These are phyloP conservation scores for Drosera capensis DNA, from an alignment of 148 eudicot genomes.

Conservation along the genomic window DNA sequence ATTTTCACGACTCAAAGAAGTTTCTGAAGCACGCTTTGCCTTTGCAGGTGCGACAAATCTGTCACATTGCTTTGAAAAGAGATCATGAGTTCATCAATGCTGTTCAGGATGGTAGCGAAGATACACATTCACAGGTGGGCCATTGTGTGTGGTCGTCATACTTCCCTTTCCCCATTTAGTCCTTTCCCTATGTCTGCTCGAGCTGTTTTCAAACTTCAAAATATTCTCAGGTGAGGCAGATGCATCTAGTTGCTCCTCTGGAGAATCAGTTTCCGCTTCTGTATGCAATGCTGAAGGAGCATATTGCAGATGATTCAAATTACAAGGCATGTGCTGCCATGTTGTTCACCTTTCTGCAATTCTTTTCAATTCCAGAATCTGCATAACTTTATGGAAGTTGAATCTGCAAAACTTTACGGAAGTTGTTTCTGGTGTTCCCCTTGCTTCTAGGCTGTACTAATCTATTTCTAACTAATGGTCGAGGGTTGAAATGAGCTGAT, in stretches of 20 bases:
- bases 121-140: constrained; percentile 76
- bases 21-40: constrained; percentile 3
- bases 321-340: constrained; percentile 58
- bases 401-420: not conserved
- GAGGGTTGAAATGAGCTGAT: not conserved
- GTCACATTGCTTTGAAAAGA: constrained; percentile 77
- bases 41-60: constrained; percentile 75
- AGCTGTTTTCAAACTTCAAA: not conserved
- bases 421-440: not conserved
- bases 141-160: constrained; percentile 11
- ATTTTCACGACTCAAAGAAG: no score
- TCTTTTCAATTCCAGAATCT: not conserved
- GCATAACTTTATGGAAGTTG: not conserved
- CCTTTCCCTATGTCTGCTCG: not conserved
- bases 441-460: not conserved
- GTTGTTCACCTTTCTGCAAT: not conserved
- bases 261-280: constrained; percentile 69
- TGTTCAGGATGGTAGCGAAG: constrained; percentile 67
- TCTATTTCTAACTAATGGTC: no score
- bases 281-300: constrained; percentile 69
- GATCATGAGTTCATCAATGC: constrained; percentile 80
- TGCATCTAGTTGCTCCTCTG: constrained; percentile 70
- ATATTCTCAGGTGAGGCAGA: constrained; percentile 65
- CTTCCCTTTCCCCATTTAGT: no score
- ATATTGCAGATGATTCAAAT: constrained; percentile 75